phyloP scores from a whole-genome alignment of 768 basidiomycete species.

The Thelephora aurantiotincta region DNA sequence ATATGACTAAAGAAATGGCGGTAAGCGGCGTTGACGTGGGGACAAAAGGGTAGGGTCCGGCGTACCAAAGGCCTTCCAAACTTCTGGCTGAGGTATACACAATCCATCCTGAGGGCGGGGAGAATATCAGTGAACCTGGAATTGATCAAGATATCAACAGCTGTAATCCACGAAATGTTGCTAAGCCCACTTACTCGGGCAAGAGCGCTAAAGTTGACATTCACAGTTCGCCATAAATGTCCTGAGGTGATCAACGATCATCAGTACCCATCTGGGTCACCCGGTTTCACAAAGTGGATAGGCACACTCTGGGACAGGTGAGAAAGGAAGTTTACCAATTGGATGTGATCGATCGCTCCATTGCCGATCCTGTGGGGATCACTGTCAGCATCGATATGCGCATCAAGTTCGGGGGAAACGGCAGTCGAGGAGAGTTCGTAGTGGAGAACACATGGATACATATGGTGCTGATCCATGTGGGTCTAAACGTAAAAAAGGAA shows the following conservation, averaged over 20 bases:
- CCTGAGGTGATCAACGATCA: constrained; percentile 29
- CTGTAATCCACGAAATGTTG: background rate
- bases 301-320: background rate
- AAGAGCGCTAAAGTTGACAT: constrained; percentile 7
- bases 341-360: constrained; percentile 88
- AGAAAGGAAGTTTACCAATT: constrained; percentile 38
- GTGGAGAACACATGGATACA: no score
- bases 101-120: constrained; percentile 56
- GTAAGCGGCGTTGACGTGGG: background rate
- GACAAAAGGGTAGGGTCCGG: constrained; percentile 3
- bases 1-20: constrained; percentile 25
- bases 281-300: background rate
- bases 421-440: no score
- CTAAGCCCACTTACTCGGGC: background rate
- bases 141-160: background rate
- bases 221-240: constrained; percentile 93
- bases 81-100: constrained; percentile 95
- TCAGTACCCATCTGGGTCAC: no score
- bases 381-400: background rate
- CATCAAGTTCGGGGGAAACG: background rate
- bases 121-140: background rate
- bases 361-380: constrained; percentile 59
- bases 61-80: constrained; percentile 66
- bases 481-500: background rate
- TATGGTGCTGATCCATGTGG: no score